phyloP scores from a whole-genome alignment of 192 early-diverging fungal species.

The Phycomyces blakesleeanus region DNA sequence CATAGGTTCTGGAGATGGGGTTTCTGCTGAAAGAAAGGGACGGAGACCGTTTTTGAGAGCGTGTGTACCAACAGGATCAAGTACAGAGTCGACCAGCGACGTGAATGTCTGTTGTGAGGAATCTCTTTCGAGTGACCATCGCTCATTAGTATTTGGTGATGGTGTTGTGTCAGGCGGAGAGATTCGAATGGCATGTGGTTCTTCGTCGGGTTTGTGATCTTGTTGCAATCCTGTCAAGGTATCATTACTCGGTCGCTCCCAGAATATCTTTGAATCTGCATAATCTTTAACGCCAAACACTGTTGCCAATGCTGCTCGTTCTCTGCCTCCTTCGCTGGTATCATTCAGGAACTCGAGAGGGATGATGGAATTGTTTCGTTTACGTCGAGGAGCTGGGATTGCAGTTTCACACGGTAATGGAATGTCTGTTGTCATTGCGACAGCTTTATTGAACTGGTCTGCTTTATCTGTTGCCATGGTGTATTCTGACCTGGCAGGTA shows the following conservation, averaged over 20 bases:
- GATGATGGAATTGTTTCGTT: slow-evolving; percentile 22
- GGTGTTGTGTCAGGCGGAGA: background rate
- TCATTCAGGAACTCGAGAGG: slow-evolving; percentile 18
- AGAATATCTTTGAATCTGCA: slow-evolving; percentile 14
- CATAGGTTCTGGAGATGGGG: background rate
- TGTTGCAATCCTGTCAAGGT: background rate
- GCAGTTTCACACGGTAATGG: slow-evolving; percentile 10
- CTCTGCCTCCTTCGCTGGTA: slow-evolving; percentile 11
- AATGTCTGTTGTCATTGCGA: slow-evolving; percentile 7
- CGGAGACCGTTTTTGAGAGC: background rate
- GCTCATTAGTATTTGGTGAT: background rate
- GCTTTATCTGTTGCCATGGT: background rate
- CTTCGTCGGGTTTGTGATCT: background rate
- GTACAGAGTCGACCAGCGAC: slow-evolving; percentile 1
- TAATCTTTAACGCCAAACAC: slow-evolving; percentile 22
- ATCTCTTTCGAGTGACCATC: background rate
- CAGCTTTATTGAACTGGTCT: background rate
- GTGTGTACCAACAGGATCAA: background rate
- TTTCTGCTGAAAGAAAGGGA: background rate
- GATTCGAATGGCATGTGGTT: background rate
- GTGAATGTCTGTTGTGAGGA: background rate
- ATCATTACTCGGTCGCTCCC: background rate
- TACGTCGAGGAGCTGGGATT: background rate
- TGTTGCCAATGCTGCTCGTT: slow-evolving; percentile 17
- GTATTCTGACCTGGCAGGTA: no score